A percentile compares a stretch with the other conserved stretches of the same genome.
Evolutionary conservation across 2,329 filamentous ascomycete species (phyloP).

Genomic region (Claviceps sp.): DNA sequence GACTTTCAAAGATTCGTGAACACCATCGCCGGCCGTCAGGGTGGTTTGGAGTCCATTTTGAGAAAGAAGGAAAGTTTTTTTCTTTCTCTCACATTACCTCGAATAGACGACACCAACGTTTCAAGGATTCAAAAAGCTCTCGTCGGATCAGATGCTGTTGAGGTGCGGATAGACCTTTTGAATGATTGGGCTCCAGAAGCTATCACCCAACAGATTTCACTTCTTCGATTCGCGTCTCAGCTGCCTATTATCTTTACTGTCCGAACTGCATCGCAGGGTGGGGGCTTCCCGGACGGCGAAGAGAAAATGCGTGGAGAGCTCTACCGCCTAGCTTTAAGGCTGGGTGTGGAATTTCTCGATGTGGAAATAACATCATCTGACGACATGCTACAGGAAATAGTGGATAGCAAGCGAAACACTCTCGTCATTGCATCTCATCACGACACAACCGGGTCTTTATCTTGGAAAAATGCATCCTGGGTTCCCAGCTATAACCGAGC

Average conservation of each 20-base stretch:
- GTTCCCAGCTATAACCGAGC: slow-evolving; percentile 80
- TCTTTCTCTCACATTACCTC: slow-evolving; percentile 74
- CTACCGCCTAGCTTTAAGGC: slow-evolving; percentile 64
- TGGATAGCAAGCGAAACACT: slow-evolving; percentile 54
- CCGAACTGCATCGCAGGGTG: slow-evolving; percentile 73
- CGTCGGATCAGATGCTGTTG: slow-evolving; percentile 83
- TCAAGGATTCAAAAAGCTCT: slow-evolving; percentile 57
- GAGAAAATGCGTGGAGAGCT: slow-evolving; percentile 58
- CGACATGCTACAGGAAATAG: slow-evolving; percentile 56
- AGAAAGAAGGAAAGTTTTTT: slow-evolving; percentile 72
- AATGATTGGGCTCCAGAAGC: slow-evolving; percentile 65
- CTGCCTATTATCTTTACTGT: slow-evolving; percentile 88
- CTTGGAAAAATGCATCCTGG: slow-evolving; percentile 91
- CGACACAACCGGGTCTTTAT: slow-evolving; percentile 64
- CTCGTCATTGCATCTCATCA: slow-evolving; percentile 93
- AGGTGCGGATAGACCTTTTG: slow-evolving; percentile 84
- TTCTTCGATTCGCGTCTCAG: slow-evolving; percentile 57
- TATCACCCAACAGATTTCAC: slow-evolving; percentile 66
- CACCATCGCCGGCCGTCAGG: slow-evolving; percentile 25
- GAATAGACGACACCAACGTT: slow-evolving; percentile 45
- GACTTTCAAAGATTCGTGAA: slow-evolving; percentile 27
- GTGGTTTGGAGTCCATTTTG: slow-evolving; percentile 29
- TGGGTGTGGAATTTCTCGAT: slow-evolving; percentile 87
- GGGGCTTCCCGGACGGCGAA: slow-evolving; percentile 69
- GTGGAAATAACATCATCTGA: slow-evolving; percentile 80